A percentile compares a stretch with the other conserved stretches of the same genome.
These are phyloP conservation scores for Fusarium annulatum DNA, from an alignment of 2,329 filamentous ascomycete species.

Conservation along the genomic window DNA sequence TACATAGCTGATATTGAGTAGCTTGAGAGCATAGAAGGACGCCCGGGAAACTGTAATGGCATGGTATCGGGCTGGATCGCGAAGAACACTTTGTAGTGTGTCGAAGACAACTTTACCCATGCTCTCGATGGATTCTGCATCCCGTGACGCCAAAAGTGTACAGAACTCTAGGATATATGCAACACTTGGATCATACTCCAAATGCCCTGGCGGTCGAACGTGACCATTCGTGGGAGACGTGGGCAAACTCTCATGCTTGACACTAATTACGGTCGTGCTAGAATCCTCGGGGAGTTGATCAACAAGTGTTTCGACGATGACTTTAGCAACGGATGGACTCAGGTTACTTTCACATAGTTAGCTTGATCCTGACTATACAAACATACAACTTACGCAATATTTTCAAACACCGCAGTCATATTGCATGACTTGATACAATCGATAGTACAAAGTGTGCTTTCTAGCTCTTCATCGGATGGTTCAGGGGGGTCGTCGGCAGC, in stretches of 20 bases:
- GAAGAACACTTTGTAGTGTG: constrained; percentile 81
- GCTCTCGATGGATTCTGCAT: constrained; percentile 75
- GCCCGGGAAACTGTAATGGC: constrained; percentile 85
- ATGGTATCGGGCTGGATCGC: constrained; percentile 83
- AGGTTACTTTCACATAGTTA: constrained; percentile 50
- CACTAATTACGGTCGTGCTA: constrained; percentile 80
- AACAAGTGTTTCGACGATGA: constrained; percentile 75
- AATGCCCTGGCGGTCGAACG: constrained; percentile 49
- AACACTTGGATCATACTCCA: constrained; percentile 84
- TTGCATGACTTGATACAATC: constrained; percentile 94
- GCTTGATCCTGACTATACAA: background rate
- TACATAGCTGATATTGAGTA: constrained; percentile 88
- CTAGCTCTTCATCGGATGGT: constrained; percentile 95
- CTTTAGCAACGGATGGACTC: constrained; percentile 45
- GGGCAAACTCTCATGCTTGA: constrained; percentile 85
- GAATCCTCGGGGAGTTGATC: constrained; percentile 88
- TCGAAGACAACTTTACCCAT: constrained; percentile 85
- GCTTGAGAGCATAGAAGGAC: constrained; percentile 85
- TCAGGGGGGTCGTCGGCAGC: constrained; percentile 97
- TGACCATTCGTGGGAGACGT: constrained; percentile 68
- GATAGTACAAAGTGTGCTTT: constrained; percentile 93
- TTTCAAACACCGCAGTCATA: constrained; percentile 83
- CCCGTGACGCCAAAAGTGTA: constrained; percentile 82
- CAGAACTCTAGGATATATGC: constrained; percentile 93
- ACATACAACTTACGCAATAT: constrained; percentile 73